Base-by-base conservation (phyloP, 768 basidiomycete genomes). In the Collybia mongolica region DNA sequence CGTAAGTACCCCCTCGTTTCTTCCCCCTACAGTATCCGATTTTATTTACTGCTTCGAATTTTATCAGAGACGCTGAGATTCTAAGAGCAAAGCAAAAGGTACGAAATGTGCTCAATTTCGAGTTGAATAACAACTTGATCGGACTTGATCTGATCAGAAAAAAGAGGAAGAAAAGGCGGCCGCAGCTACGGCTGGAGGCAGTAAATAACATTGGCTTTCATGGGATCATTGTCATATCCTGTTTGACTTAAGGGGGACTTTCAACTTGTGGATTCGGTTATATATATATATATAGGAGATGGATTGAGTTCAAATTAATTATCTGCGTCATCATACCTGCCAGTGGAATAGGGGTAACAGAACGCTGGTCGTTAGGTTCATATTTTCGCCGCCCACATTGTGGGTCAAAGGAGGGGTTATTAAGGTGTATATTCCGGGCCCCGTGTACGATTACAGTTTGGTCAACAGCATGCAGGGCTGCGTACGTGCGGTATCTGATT, bases 81-180 rank as follows among this genome's bases (percentile, higher is more conserved):
- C 65, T 92, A 52, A 78, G 85, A 49, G 81, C 82, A 53, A 92
- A 92, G 65, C 89, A 91, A 65, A 88, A 86, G 84, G 89, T 84
- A 69, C 37, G 73, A 29, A 43, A 32, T 54, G 32, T 3, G 32
- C 14, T 12, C 32, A 32, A 48, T 41, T 49, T 54, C 24, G 43
- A 26, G 20, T 54, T 51, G 42, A 32, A 41, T 17, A 39, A 35
- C 35, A 35, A 6, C 23, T 44, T 40, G 23, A 47, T 41, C 49
- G 28, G 18, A 22, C 39, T 49, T 18, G 15, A 32, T 17, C 19
- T 19, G 39, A 44, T 32, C 55, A 83, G 82, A 81, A 81, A 74
- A 80, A 76, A 49, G 78, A 83, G 1, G 82, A 81, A 28, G 71
- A 74, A 50, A 75, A 71, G 64, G 67, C 64, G 19, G 62, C 66